phyloP scores from a whole-genome alignment of 352 stramenopile species.

The Phytophthora sojae region DNA sequence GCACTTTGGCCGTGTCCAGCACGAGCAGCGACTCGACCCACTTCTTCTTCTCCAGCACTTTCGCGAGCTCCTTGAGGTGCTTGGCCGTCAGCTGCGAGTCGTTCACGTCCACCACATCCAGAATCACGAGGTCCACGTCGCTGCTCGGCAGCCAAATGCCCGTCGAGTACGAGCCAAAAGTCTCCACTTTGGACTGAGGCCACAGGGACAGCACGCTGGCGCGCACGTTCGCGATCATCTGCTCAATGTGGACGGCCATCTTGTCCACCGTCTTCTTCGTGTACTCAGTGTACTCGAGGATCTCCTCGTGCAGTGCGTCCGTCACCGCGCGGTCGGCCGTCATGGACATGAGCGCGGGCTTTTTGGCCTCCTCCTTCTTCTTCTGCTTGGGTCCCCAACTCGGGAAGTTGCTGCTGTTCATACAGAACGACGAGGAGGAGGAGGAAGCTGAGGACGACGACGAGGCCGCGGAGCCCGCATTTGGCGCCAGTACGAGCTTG shows the following conservation, averaged over 20 bases:
- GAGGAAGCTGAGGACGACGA: constrained; percentile 13
- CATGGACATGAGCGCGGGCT: background rate
- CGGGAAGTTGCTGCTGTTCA: constrained; percentile 31
- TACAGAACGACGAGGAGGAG: background rate
- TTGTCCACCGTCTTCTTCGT: constrained; percentile 72
- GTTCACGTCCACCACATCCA: constrained; percentile 76
- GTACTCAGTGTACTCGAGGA: constrained; percentile 80
- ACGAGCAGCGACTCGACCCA: constrained; percentile 88
- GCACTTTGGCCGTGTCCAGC: constrained; percentile 85
- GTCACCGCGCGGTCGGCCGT: constrained; percentile 35
- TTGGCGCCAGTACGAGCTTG: constrained; percentile 65
- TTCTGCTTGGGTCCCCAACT: constrained; percentile 46
- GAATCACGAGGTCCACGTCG: constrained; percentile 87
- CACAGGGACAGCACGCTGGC: constrained; percentile 73
- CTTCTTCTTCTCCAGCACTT: constrained; percentile 59
- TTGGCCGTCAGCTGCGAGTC: constrained; percentile 63
- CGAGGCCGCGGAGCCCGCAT: constrained; percentile 7
- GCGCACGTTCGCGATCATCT: constrained; percentile 84
- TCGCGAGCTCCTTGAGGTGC: constrained; percentile 66
- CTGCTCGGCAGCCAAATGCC: constrained; percentile 89
- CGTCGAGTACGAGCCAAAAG: constrained; percentile 88
- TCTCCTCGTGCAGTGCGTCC: constrained; percentile 77
- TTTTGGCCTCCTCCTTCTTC: constrained; percentile 19
- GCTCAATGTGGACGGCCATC: constrained; percentile 86
- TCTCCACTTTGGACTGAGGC: constrained; percentile 79